Conservation (phyloP, 495 filamentous ascomycete species). For the Penicillium herquei region DNA sequence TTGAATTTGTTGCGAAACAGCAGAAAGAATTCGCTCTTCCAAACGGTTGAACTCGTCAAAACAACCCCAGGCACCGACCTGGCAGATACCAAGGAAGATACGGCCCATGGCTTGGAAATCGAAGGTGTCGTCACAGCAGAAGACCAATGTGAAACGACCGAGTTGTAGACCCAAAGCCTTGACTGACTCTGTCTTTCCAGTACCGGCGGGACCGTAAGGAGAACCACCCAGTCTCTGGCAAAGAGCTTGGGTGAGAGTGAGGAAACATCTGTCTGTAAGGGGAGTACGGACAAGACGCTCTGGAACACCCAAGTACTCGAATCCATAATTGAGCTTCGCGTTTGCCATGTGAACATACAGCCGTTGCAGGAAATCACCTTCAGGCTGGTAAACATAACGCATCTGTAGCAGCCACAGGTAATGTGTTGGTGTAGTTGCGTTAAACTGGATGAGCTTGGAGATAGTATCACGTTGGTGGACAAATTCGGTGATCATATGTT, state of each 20-base stretch:
- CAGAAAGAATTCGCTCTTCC: conserved; percentile 94
- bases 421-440: conserved; percentile 75
- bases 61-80: conserved; percentile 98
- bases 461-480: conserved; percentile 95
- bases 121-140: conserved; percentile 98
- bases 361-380: conserved; percentile 78
- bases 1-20: conserved; percentile 97
- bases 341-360: conserved; percentile 96
- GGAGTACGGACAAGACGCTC: conserved; percentile 95
- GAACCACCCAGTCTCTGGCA: conserved; percentile 95
- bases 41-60: conserved; percentile 99
- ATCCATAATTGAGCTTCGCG: conserved; percentile 90
- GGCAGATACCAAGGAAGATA: conserved; percentile 98
- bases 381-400: conserved; percentile 85
- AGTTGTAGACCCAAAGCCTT: conserved; percentile 96
- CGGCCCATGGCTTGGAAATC: conserved; percentile 99
- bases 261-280: conserved; percentile 95
- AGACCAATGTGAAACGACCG: conserved; percentile 95
- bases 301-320: conserved; percentile 94
- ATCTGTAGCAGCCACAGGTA: conserved; percentile 96
- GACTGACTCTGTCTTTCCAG: conserved; percentile 98
- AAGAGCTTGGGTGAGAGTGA: conserved; percentile 92
- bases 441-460: conserved; percentile 71
- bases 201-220: conserved; percentile 95
- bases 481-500: conserved; percentile 98